These are phyloP conservation scores for Citeromyces hawaiiensis DNA, from an alignment of 1,139 yeast species.

Conservation along the genomic window DNA sequence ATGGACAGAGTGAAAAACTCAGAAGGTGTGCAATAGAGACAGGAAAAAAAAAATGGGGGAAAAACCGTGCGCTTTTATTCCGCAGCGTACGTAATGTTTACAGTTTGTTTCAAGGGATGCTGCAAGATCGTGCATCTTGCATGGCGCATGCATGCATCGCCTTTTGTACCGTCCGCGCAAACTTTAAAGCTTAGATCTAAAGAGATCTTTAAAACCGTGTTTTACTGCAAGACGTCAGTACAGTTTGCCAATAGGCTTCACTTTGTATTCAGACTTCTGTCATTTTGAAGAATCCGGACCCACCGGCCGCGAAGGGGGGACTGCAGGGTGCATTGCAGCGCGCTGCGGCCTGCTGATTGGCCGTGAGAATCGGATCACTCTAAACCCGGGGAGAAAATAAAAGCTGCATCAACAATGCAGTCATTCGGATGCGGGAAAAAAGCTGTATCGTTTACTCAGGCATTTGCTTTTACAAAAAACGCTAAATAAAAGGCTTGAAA, in stretches of 20 bases:
- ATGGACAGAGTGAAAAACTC: constrained; percentile 3
- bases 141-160: not conserved
- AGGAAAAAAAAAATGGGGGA: not conserved
- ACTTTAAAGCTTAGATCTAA: not conserved
- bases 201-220: not conserved
- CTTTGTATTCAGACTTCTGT: too few species aligned
- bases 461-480: too few species aligned
- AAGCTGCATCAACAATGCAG: not conserved
- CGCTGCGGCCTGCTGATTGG: not conserved
- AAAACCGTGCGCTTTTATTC: constrained; percentile 1
- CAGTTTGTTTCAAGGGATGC: constrained; percentile 1
- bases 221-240: too few species aligned
- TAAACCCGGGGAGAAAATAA: not conserved
- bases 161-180: not conserved
- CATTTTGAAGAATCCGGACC: too few species aligned
- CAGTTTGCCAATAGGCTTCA: too few species aligned
- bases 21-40: not conserved
- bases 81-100: not conserved
- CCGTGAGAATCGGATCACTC: not conserved
- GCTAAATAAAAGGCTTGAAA: not conserved
- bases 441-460: too few species aligned
- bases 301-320: not conserved
- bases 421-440: not conserved
- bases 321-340: not conserved
- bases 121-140: not conserved